These are phyloP conservation scores for Aspergillus steynii DNA, from an alignment of 495 filamentous ascomycete species.

Conservation along the genomic window DNA sequence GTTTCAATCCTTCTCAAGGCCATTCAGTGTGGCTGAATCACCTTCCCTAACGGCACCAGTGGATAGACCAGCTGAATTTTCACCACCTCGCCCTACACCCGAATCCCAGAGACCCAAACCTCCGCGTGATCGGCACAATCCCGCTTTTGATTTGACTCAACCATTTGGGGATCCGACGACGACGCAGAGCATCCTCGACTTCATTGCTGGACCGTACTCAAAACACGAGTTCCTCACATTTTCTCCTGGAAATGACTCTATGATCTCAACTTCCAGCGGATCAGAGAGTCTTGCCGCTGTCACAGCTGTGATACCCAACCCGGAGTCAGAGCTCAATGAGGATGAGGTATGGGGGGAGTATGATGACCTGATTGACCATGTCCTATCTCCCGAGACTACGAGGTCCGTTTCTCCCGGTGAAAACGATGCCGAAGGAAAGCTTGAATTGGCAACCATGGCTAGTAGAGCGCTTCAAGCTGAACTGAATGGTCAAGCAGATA, in stretches of 20 bases:
- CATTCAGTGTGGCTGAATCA: conserved; percentile 56
- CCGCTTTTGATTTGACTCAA: conserved; percentile 33
- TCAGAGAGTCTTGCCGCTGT: conserved; percentile 61
- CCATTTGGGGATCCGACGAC: conserved; percentile 41
- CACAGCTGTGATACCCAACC: conserved; percentile 61
- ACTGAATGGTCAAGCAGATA: conserved; percentile 25
- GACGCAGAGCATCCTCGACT: conserved; percentile 34
- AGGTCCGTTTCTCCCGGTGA: conserved; percentile 14
- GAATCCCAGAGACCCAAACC: conserved; percentile 19
- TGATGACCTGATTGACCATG: conserved; percentile 81
- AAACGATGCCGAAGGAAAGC: conserved; percentile 24
- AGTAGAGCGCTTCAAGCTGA: conserved; percentile 44
- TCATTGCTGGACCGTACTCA: conserved; percentile 41
- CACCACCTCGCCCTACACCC: conserved; percentile 20
- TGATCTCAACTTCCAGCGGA: conserved; percentile 66
- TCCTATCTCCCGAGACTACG: conserved; percentile 54
- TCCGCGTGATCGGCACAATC: conserved; percentile 20
- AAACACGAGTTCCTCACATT: conserved; percentile 68
- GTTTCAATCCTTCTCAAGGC: conserved; percentile 82
- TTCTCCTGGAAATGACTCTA: conserved; percentile 68
- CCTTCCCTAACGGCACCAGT: conserved; percentile 29
- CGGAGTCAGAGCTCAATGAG: conserved; percentile 60
- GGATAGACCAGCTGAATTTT: conserved; percentile 15
- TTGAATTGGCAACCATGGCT: conserved; percentile 43
- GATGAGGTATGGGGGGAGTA: conserved; percentile 97